phyloP scores from a whole-genome alignment of 768 basidiomycete species.

The Lactifluus piperatus region DNA sequence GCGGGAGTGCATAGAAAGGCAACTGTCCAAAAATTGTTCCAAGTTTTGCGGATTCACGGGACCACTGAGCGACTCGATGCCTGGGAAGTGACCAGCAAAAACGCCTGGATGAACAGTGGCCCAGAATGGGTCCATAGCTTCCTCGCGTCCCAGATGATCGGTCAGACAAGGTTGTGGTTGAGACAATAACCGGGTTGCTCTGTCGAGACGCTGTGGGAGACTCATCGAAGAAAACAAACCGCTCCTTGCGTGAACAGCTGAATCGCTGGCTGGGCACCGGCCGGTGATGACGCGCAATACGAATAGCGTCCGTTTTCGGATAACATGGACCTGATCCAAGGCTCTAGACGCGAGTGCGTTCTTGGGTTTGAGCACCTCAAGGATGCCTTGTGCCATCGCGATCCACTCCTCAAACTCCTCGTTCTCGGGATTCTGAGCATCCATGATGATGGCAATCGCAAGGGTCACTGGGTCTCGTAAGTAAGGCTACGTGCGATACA shows the following conservation, averaged over 20 bases:
- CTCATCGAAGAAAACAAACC: conserved; percentile 4
- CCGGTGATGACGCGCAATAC: conserved; percentile 13
- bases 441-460: conserved; percentile 24
- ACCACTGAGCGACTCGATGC: conserved; percentile 21
- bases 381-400: conserved; percentile 17
- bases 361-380: conserved; percentile 7
- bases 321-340: conserved; percentile 16
- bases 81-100: conserved; percentile 23
- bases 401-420: conserved; percentile 25
- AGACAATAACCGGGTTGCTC: conserved; percentile 17
- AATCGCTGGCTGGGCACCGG: neutral
- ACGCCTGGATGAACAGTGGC: conserved; percentile 7
- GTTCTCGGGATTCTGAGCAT: conserved; percentile 17
- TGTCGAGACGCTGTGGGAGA: conserved; percentile 13
- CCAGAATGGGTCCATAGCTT: conserved; percentile 17
- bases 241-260: neutral
- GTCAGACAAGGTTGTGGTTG: conserved; percentile 12
- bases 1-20: conserved; percentile 17
- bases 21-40: conserved; percentile 22
- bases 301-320: conserved; percentile 20
- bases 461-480: conserved; percentile 18
- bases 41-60: conserved; percentile 15
- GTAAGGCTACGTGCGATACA: neutral
- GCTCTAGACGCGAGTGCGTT: conserved; percentile 20
- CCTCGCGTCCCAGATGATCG: conserved; percentile 20